Evolutionary conservation across 2,329 filamentous ascomycete species (phyloP).

Genomic region (Neofusicoccum ribis): DNA sequence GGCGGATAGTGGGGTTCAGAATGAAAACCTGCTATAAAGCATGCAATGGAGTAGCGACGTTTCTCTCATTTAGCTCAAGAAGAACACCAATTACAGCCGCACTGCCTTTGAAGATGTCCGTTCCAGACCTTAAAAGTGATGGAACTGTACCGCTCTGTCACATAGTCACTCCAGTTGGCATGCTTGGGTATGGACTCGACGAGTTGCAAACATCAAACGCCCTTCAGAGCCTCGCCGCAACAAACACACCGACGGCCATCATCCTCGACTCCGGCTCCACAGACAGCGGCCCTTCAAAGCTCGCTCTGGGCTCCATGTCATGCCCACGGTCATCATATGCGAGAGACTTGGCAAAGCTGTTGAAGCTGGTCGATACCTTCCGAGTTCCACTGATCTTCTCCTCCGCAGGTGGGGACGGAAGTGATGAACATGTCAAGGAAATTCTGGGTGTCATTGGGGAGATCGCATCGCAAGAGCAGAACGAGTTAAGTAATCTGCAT

Average conservation of each 20-base stretch:
- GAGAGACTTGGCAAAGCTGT: conserved; percentile 26
- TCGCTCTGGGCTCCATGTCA: conserved; percentile 26
- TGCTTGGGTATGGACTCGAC: conserved; percentile 53
- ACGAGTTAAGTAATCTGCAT: neutral
- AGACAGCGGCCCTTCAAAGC: conserved; percentile 29
- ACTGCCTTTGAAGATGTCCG: neutral
- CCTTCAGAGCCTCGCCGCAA: conserved; percentile 12
- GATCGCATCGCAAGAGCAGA: neutral
- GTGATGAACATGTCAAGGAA: conserved; percentile 27
- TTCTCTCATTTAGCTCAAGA: too few relatives aligned
- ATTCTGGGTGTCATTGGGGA: conserved; percentile 20
- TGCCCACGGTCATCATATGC: conserved; percentile 24
- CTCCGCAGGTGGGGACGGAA: conserved; percentile 28
- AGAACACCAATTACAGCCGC: too few relatives aligned
- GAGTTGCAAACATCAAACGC: conserved; percentile 28
- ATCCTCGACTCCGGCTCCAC: conserved; percentile 31
- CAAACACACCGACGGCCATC: conserved; percentile 26
- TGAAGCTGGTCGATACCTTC: conserved; percentile 21
- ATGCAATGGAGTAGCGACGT: too few relatives aligned
- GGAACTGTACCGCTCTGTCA: conserved; percentile 22
- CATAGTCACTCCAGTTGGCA: conserved; percentile 51
- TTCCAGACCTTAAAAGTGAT: neutral
- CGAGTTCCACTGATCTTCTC: conserved; percentile 27
- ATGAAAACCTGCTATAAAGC: too few relatives aligned
- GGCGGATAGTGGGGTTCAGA: too few relatives aligned